Evolutionary conservation across 306 rosid species (phyloP), one percentile per base, ranked within the genome.

Genomic region (Ammopiptanthus mongolicus): DNA sequence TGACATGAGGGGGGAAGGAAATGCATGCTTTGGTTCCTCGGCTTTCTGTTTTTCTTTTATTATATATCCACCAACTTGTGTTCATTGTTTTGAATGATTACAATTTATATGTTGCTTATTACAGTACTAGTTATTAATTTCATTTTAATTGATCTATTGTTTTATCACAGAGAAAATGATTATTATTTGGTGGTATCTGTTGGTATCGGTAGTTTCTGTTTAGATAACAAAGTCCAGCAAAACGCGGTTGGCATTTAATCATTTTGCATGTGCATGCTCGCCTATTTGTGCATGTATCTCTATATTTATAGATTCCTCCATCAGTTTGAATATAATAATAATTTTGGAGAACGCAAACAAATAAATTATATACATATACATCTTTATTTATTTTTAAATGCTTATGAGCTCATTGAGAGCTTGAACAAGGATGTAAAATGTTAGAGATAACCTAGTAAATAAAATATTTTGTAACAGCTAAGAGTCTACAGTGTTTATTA

Each of bases 11-110:
- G 81, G 15, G 56, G 41, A 44, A 44, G 71, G 69, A 77, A 80
- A 56, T 76, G 75, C 84, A 81, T 69, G 92, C 90, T 78, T 84
- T 84, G 88, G 87, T 86, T 89, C 87, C 87, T 82, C 84, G 53
- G 81, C 87, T 91, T 84, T 86, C 85, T 87, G 82, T 84, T 81
- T 78, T 50, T 78, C 80, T 70, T 71, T 3, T 41, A 41, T 11
- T 41, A 78, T 63, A n/a, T 80, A 87, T 89, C 84, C 87, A 85
- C 87, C 86, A 85, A 82, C 82, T 80, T 71, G 61, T 71, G 57
- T 50, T 83, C 84, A 50, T 78, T 74, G 77, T 74, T 83, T 60
- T 76, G 69, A 79, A 69, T 75, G 76, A 64, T 69, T 78, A 50
- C 21, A 42, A 29, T 70, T 14, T 29, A 55, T 70, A 13, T 69